Evolutionary conservation across 2,329 filamentous ascomycete species (phyloP), one percentile per base, ranked within the genome.

Genomic region (Ascochyta lentis): DNA sequence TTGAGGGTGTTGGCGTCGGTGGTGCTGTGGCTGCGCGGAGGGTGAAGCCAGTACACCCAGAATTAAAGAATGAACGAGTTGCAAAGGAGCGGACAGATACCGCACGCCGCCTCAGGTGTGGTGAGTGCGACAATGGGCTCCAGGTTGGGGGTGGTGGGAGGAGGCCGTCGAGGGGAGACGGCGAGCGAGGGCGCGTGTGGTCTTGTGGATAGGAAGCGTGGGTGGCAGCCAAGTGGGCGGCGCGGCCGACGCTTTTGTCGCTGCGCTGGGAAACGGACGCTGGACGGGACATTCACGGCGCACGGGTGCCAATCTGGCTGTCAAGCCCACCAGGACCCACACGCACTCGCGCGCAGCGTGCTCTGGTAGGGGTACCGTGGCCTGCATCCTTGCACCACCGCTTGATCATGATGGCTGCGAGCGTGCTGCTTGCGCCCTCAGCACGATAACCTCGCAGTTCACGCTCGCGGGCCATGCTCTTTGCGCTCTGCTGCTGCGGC

Each of bases 61-160:
- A 64, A 71, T 69, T 69, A 74, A 73, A 70, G 71, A 74, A 71
- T 70, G 71, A 72, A 68, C 26, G 53, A 56, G 55, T 57, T 60
- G 54, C 59, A 69, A 75, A 75, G 60, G 72, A 75, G 65, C 67
- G 72, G 71, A 74, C 72, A 71, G 71, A 67, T 67, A 66, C 69
- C 70, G 61, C 65, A 67, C 61, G 70, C 62, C 71, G 62, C 58
- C 56, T 63, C 59, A 54, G 54, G 49, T 50, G 58, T 60, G 44
- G 60, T 66, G 67, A 70, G 66, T 63, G 63, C 70, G 70, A 73
- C 66, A 63, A 67, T 67, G 67, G 69, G 66, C 63, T 72, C 66
- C 69, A 69, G 60, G 57, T 60, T 53, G 58, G 44, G 53, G 51
- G 43, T 56, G 58, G 53, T 46, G 53, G 58, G 37, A 45, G 39